These are phyloP conservation scores for Ormosia emarginata DNA, from an alignment of 306 rosid genomes.

Conservation along the genomic window DNA sequence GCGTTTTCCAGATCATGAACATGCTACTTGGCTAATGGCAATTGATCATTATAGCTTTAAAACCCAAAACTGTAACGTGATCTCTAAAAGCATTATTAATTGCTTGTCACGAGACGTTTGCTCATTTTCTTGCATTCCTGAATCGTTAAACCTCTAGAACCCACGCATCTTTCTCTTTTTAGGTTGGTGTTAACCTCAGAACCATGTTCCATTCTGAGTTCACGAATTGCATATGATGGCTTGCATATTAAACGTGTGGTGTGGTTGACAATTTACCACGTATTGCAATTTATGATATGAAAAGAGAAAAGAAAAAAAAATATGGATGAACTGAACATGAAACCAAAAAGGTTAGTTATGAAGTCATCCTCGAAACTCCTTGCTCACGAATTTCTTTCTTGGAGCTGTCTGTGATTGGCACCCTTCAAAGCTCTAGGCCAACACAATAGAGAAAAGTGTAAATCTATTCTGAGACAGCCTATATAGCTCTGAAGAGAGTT, in stretches of 20 bases:
- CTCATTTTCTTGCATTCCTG: background rate
- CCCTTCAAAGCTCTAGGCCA: background rate
- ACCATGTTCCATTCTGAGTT: constrained; percentile 19
- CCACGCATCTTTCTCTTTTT: background rate
- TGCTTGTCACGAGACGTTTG: constrained; percentile 43
- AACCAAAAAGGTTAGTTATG: constrained; percentile 13
- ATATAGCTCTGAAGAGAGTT: constrained; percentile 7
- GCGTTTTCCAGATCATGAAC: constrained; percentile 33
- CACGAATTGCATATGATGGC: constrained; percentile 39
- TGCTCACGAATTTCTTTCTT: background rate
- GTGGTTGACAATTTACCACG: constrained; percentile 21
- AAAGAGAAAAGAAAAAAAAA: background rate
- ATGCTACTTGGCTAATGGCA: constrained; percentile 16
- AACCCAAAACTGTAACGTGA: constrained; percentile 39
- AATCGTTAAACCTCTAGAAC: constrained; percentile 15
- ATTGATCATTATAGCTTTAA: constrained; percentile 39
- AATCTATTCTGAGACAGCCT: background rate
- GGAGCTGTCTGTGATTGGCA: background rate
- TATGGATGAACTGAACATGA: constrained; percentile 17
- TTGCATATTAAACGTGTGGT: constrained; percentile 3
- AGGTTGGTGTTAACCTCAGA: constrained; percentile 22
- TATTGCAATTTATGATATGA: constrained; percentile 15
- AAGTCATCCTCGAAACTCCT: background rate
- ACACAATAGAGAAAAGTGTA: background rate
- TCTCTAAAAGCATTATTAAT: constrained; percentile 9